These are phyloP conservation scores for Hypoxylon cercidicola DNA, from an alignment of 495 filamentous ascomycete genomes.

Conservation along the genomic window DNA sequence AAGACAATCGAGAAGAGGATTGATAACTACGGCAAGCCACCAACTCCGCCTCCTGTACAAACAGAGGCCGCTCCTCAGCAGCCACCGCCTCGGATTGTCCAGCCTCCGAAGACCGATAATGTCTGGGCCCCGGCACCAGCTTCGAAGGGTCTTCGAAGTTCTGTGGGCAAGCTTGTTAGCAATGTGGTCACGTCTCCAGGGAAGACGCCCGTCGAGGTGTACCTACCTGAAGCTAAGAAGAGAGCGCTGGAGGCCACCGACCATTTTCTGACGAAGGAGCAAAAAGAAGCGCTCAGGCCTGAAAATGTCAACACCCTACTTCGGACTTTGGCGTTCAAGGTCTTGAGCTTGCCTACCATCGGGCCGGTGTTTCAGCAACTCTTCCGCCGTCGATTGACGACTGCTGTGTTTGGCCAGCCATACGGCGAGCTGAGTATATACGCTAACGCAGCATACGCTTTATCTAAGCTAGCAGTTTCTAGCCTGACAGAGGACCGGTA, in stretches of 20 bases:
- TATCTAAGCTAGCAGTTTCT: slow-evolving; percentile 73
- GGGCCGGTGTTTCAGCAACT: slow-evolving; percentile 78
- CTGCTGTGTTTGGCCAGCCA: slow-evolving; percentile 74
- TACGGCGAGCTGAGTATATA: slow-evolving; percentile 71
- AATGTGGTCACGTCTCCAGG: slow-evolving; percentile 67
- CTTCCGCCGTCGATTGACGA: slow-evolving; percentile 68
- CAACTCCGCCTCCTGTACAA: slow-evolving; percentile 44
- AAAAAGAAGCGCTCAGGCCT: slow-evolving; percentile 56
- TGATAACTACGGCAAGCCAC: slow-evolving; percentile 64
- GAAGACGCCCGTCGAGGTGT: slow-evolving; percentile 58
- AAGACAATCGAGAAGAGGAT: slow-evolving; percentile 73
- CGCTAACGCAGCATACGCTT: slow-evolving; percentile 73
- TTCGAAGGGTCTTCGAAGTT: slow-evolving; percentile 18
- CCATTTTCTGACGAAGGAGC: slow-evolving; percentile 55
- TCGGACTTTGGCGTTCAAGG: slow-evolving; percentile 40
- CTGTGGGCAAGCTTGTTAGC: slow-evolving; percentile 68
- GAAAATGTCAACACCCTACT: slow-evolving; percentile 52
- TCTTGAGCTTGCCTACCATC: slow-evolving; percentile 60
- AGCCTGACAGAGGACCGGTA: slow-evolving; percentile 86
- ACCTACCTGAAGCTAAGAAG: slow-evolving; percentile 54
- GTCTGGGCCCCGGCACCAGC: slow-evolving; percentile 35
- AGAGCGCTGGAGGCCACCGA: slow-evolving; percentile 47
- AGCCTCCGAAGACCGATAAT: slow-evolving; percentile 53
- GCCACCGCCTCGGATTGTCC: slow-evolving; percentile 38
- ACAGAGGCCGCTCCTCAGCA: slow-evolving; percentile 43